phyloP scores from a whole-genome alignment of 495 filamentous ascomycete species.

The Penicillium cataractarum region DNA sequence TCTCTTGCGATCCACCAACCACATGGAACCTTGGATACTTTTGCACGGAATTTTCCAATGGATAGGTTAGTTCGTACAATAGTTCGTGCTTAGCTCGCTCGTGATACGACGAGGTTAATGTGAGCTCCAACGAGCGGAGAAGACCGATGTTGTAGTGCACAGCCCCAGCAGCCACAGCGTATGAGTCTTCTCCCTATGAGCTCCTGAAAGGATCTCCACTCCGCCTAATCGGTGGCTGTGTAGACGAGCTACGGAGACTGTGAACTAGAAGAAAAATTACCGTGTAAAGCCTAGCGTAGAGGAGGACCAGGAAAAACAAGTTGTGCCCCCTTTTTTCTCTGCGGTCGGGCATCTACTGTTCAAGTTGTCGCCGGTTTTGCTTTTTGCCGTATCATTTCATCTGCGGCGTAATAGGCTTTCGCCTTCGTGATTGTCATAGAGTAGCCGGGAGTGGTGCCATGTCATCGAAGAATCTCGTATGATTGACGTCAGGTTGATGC shows the following conservation, averaged over 20 bases:
- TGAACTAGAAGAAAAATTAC: neutral
- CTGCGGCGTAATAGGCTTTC: neutral
- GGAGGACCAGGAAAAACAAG: slow-evolving; percentile 4
- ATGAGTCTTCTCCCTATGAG: slow-evolving; percentile 4
- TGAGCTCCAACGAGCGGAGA: slow-evolving; percentile 10
- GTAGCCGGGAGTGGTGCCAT: slow-evolving; percentile 14
- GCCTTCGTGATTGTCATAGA: neutral
- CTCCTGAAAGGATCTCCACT: neutral
- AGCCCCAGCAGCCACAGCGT: slow-evolving; percentile 14
- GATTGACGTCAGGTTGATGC: slow-evolving; percentile 38
- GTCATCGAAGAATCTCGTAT: slow-evolving; percentile 12
- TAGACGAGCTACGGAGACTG: neutral
- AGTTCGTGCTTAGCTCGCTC: neutral
- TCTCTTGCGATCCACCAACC: neutral
- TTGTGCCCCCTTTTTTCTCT: neutral
- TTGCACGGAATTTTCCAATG: slow-evolving; percentile 13
- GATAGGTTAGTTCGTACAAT: neutral
- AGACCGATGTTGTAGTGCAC: slow-evolving; percentile 1
- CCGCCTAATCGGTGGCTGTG: slow-evolving; percentile 5
- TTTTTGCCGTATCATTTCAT: slow-evolving; percentile 2
- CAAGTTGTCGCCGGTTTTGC: neutral
- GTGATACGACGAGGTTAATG: neutral
- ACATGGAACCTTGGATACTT: slow-evolving; percentile 8
- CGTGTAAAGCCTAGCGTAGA: slow-evolving; percentile 5
- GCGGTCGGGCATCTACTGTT: neutral